Base-by-base conservation (phyloP, 2,329 filamentous ascomycete species). In the Sodiomyces alkalinus region DNA sequence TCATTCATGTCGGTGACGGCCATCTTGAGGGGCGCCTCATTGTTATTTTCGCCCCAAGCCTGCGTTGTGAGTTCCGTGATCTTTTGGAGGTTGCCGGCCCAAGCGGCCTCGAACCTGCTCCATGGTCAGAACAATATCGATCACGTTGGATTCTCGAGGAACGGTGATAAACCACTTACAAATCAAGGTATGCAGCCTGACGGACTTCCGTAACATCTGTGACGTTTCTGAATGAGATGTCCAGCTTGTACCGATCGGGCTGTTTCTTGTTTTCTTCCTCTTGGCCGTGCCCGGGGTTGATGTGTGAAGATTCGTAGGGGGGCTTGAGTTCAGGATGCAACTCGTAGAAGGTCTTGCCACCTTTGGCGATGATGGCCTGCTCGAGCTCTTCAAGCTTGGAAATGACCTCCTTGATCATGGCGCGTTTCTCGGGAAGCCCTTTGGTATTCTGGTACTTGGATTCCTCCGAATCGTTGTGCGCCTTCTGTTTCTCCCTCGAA, bases 101-200 rank as follows among this genome's bases (percentile, higher is more conserved):
- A 90, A 4, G 71, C 71, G 19, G 80, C 80, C 43, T 87, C 72
- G 45, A 80, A 80, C 6, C 67, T 71, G 31, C 6, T n/a, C 8
- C 6, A 7, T 4, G 13, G 34, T 53, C 26, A 51, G 46, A n/a
- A 29, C 7, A 8, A n/a, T 13, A 18, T 6, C 6, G 9, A 18
- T 10, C 22, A 17, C 4, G 17, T 1, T 15, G 16, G 7, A 30
- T 16, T 3, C 5, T 10, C 8, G 14, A 15, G 17, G 22, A 11
- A 8, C 7, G 12, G 16, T 4, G 11, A 13, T 9, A 4, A 17
- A 13, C 11, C 3, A 58, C 68, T 60, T 52, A 74, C 55, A 87
- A 49, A 36, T 67, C 53, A 5, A 78, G 36, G 36, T 85, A 87
- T 0, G 64, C 74, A 19, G 59, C 53, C 16, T 58, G 60, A 27